Base-by-base conservation (phyloP, 352 stramenopile species). In the Achlya hypogyna region DNA sequence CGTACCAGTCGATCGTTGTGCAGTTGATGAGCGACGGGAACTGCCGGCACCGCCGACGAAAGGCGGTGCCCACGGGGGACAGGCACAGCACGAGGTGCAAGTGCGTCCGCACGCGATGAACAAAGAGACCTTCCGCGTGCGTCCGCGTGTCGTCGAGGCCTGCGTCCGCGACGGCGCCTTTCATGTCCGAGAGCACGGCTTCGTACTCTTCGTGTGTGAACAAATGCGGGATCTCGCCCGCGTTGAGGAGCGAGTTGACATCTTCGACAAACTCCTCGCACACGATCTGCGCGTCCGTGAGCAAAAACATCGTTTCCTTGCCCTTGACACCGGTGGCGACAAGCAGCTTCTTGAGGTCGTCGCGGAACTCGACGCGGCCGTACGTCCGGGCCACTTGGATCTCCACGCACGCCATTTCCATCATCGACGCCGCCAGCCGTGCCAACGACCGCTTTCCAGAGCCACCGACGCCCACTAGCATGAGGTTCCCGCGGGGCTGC, bases 11-110 rank as follows among this genome's bases (percentile, higher is more conserved):
- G 45, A 97, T 97, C 0, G 91, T 97, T 23, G 85, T 97, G 69
- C 92, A 97, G 70, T 97, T 98, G 31, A 97, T 86, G 4, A 98
- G 69, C 5, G 90, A 91, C 18, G 93, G 93, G 28, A 98, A 98
- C 69, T 96, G 92, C 2, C 91, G 80, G 22, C 97, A 80, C 1
- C 87, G 79, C 1, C 74, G 78, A 0, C 90, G 86, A 69, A 98
- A 98, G 5, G 68, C 56, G 45, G 91, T 79, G 18, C 79, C 75
- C 20, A 88, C 80, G 1, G 90, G 93, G 14, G 81, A 93, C 68
- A 98, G 86, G 43, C 88, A 96, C 5, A 98, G 68, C n/a, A 96
- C 85, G 28, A 98, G 75, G 68, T 98, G 91, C 54, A 98, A 78
- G 25, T 91, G 82, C 5, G 78, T 79, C 49, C 90, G 79, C 6